Evolutionary conservation across 2,329 filamentous ascomycete genomes (phyloP), one percentile per base, ranked within the genome.

Genomic region (Xylariaceae sp.): DNA sequence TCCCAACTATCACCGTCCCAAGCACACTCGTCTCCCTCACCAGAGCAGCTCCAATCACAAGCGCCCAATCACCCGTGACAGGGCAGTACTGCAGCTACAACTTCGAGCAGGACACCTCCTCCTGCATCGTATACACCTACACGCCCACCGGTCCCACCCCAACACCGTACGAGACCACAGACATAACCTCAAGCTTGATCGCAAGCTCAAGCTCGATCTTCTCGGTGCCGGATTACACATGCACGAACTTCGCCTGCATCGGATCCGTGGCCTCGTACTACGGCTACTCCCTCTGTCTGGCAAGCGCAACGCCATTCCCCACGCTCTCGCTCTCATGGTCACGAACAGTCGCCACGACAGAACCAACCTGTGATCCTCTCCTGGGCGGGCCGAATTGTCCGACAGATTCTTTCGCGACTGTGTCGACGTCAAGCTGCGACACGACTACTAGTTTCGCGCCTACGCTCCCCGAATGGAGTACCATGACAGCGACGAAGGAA

Each of bases 11-110:
- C 30, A 49, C 62, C 10, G 56, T 30, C 18, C 49, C 17, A 6
- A 64, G 55, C 15, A 61, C 58, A 8, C 58, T 64, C 17, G 15
- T 61, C 11, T 63, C 62, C 49, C 15, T 63, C 47, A 61, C 61
- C 10, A 61, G 51, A 47, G 1, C 44, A 8, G 53, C 56, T 30
- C 30, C 57, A 4, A 15, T 30, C 23, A 51, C 47, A 13, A 23
- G 8, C 49, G 10, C 2, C 39, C 18, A 56, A 51, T 48, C 51
- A 37, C 2, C 23, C 23, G 23, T 30, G 3, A 63, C 61, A 13
- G 54, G 18, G 1, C 54, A 61, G 17, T 55, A 59, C 52, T 64
- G 61, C 39, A 56, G 10, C 13, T 64, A 61, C 58, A 58, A 63
- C 23, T 51, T 30, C 49, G 55, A 58, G 10, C 11, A 3, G 18